A percentile compares a stretch with the other conserved stretches of the same genome.
phyloP scores from a whole-genome alignment of 345 rosid species.

The Rhizophora apiculata region DNA sequence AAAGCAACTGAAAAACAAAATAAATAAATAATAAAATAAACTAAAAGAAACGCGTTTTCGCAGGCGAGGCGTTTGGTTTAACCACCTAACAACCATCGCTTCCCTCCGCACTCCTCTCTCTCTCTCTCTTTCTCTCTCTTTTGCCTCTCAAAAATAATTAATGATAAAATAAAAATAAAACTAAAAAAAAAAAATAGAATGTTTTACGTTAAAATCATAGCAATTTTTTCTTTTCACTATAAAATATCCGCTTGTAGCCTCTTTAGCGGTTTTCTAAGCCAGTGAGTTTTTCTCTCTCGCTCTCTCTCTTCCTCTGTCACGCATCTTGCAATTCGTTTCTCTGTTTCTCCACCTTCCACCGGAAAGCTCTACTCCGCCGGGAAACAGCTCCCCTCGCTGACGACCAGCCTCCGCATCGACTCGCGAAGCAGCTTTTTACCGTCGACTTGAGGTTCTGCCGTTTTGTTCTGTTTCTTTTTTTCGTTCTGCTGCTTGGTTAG shows the following conservation, averaged over 20 bases:
- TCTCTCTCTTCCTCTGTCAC: conserved; percentile 19
- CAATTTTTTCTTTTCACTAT: conserved; percentile 35
- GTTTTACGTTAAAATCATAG: conserved; percentile 19
- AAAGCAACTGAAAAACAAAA: conserved; percentile 15
- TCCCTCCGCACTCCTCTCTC: conserved; percentile 48
- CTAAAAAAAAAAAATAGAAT: too few relatives aligned
- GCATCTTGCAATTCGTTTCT: conserved; percentile 13
- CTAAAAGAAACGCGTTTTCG: conserved; percentile 61
- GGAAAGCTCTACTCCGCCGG: conserved; percentile 42
- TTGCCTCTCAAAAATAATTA: background rate
- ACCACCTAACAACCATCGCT: conserved; percentile 95
- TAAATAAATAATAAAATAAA: conserved; percentile 12
- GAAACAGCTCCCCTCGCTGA: conserved; percentile 36
- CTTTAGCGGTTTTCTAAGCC: conserved; percentile 71
- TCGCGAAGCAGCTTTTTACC: conserved; percentile 10
- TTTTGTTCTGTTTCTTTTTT: conserved; percentile 1
- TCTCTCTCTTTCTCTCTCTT: conserved; percentile 7
- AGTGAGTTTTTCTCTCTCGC: conserved; percentile 15
- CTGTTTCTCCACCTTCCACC: conserved; percentile 37
- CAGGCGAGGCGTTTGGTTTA: conserved; percentile 91
- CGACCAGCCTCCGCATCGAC: conserved; percentile 3
- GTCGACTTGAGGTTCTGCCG: background rate
- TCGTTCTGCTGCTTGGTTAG: conserved; percentile 17
- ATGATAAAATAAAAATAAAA: background rate
- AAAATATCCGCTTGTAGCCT: conserved; percentile 39